Conservation (phyloP, 1,284 basidiomycete species). For the Leccinum griseonigrum region DNA sequence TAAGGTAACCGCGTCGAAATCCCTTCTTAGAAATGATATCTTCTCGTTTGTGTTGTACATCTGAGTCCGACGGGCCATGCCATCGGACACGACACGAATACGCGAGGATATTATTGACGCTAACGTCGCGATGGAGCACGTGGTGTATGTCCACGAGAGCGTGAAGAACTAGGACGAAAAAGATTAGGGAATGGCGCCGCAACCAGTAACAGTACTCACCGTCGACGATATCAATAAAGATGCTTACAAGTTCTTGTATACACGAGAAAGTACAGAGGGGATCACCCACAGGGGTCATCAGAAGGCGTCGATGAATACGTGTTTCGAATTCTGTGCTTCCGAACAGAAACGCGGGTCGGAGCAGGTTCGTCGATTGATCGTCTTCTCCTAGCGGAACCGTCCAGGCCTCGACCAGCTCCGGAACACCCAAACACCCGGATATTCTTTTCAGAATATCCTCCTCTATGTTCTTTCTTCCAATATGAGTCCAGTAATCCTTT, state of each 20-base stretch:
- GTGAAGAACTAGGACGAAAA: neutral
- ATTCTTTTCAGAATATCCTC: neutral
- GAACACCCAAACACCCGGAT: neutral
- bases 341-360: neutral
- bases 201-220: neutral
- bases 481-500: neutral
- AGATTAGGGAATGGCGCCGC: neutral
- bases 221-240: neutral
- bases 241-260: neutral
- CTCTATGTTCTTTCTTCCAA: neutral
- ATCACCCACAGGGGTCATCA: neutral
- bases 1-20: neutral
- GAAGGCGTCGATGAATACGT: neutral
- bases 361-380: neutral
- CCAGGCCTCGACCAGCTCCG: neutral
- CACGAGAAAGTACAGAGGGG: neutral
- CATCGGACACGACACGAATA: neutral
- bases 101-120: neutral
- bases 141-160: neutral
- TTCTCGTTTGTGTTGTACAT: neutral
- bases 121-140: neutral
- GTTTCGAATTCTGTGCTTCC: neutral
- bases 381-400: neutral
- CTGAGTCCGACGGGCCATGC: neutral
- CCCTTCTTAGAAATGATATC: neutral